Percentiles rank a stretch among this genome's conserved stretches.
Evolutionary conservation across 495 filamentous ascomycete species (phyloP).

Genomic region (Penicillium crystallinum): DNA sequence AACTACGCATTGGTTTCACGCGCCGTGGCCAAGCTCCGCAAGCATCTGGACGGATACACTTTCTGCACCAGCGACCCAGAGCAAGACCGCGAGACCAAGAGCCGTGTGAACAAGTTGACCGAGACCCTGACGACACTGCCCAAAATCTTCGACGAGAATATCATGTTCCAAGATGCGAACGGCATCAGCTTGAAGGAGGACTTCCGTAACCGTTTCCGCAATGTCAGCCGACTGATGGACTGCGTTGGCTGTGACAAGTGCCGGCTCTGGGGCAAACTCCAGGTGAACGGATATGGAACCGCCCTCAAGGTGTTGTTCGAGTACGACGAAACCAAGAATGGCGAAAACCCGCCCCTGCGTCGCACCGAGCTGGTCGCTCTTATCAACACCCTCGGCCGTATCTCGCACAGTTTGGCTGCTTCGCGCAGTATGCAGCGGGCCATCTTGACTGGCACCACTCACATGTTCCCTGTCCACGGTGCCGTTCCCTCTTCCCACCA

Average conservation of each 20-base stretch:
- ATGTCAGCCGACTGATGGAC: constrained; percentile 94
- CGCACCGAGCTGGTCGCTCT: constrained; percentile 90
- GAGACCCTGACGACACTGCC: constrained; percentile 57
- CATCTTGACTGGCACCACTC: constrained; percentile 35
- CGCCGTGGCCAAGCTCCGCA: constrained; percentile 85
- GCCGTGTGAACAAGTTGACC: constrained; percentile 70
- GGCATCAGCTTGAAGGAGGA: constrained; percentile 87
- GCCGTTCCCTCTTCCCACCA: constrained; percentile 19
- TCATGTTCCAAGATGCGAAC: constrained; percentile 73
- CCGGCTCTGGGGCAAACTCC: constrained; percentile 96
- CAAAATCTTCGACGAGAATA: constrained; percentile 85
- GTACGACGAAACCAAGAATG: constrained; percentile 74
- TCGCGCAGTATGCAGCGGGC: constrained; percentile 67
- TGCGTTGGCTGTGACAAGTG: constrained; percentile 99
- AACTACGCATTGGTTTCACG: constrained; percentile 93
- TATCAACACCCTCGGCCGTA: constrained; percentile 85
- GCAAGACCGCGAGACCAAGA: constrained; percentile 74
- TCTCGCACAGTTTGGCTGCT: constrained; percentile 72
- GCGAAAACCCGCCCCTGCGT: constrained; percentile 68
- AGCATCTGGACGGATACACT: constrained; percentile 75
- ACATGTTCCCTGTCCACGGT: constrained; percentile 32
- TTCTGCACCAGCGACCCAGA: constrained; percentile 83
- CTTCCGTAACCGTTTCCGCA: constrained; percentile 94
- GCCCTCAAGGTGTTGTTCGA: constrained; percentile 95
- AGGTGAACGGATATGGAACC: constrained; percentile 90